phyloP scores from a whole-genome alignment of 2,329 filamentous ascomycete species.

The Fusarium kyushuense region DNA sequence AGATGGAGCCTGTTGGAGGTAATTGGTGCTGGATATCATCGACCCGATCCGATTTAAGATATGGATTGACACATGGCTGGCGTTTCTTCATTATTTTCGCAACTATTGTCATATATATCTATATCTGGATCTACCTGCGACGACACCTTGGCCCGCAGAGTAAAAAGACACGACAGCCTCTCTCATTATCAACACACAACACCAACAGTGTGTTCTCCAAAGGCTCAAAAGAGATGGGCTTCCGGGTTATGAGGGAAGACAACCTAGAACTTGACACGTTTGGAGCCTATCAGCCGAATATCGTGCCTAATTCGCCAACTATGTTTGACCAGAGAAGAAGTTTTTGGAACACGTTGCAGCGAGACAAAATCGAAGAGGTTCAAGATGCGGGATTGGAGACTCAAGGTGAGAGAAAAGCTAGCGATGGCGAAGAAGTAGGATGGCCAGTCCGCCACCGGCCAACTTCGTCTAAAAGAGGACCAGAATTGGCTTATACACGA shows the following conservation, averaged over 20 bases:
- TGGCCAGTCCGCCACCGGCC: neutral
- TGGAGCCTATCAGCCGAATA: slow-evolving; percentile 6
- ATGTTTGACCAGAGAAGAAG: slow-evolving; percentile 12
- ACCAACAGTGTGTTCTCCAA: slow-evolving; percentile 15
- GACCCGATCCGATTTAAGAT: slow-evolving; percentile 55
- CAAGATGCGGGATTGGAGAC: slow-evolving; percentile 10
- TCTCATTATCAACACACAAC: slow-evolving; percentile 17
- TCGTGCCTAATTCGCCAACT: neutral
- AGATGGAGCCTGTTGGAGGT: slow-evolving; percentile 53
- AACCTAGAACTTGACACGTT: slow-evolving; percentile 28
- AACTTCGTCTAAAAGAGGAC: slow-evolving; percentile 1
- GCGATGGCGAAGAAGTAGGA: neutral
- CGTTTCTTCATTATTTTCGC: slow-evolving; percentile 57
- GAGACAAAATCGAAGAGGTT: slow-evolving; percentile 15
- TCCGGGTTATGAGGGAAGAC: slow-evolving; percentile 27
- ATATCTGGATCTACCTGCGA: slow-evolving; percentile 51
- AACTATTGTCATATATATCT: slow-evolving; percentile 57
- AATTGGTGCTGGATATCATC: slow-evolving; percentile 63
- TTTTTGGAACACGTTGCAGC: neutral
- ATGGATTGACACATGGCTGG: slow-evolving; percentile 60
- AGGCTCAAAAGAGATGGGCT: slow-evolving; percentile 15
- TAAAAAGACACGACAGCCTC: neutral
- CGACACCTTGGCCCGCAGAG: slow-evolving; percentile 14
- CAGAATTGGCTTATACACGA: slow-evolving; percentile 9
- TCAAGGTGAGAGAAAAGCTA: slow-evolving; percentile 11